Evolutionary conservation across 2,329 filamentous ascomycete species (phyloP).

Genomic region (Teratosphaeria destructans): DNA sequence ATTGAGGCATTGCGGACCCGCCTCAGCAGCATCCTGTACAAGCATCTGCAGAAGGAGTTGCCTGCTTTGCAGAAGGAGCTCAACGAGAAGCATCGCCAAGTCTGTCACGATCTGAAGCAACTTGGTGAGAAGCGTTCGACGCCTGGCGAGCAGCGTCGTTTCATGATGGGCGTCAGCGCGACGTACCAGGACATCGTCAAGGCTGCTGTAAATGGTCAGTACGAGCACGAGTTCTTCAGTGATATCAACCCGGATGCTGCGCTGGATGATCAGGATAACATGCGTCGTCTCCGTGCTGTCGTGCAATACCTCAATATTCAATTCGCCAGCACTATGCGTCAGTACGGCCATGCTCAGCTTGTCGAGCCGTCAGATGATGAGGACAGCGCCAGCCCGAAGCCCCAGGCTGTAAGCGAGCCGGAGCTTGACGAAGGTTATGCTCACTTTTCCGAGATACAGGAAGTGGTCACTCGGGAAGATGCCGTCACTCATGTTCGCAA

Average conservation of each 20-base stretch:
- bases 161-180: constrained; percentile 39
- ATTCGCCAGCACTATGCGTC: constrained; percentile 38
- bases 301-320: constrained; percentile 41
- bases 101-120: constrained; percentile 26
- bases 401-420: constrained; percentile 4
- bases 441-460: constrained; percentile 9
- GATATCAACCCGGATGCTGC: constrained; percentile 3
- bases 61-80: constrained; percentile 26
- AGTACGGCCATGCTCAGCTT: constrained; percentile 34
- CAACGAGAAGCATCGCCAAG: constrained; percentile 17
- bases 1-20: constrained; percentile 38
- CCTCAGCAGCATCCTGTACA: constrained; percentile 41
- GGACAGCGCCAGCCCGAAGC: neutral
- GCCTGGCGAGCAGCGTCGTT: constrained; percentile 37
- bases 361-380: constrained; percentile 14
- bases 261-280: constrained; percentile 23
- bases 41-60: constrained; percentile 27
- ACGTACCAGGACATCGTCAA: constrained; percentile 36
- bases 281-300: constrained; percentile 41
- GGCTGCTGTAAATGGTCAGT: constrained; percentile 42
- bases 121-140: constrained; percentile 43
- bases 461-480: constrained; percentile 22
- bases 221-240: constrained; percentile 44
- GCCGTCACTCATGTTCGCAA: constrained; percentile 49
- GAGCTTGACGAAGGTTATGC: constrained; percentile 6